Conservation (phyloP, 495 filamentous ascomycete genomes). For the Hapsidospora chrysogenum region DNA sequence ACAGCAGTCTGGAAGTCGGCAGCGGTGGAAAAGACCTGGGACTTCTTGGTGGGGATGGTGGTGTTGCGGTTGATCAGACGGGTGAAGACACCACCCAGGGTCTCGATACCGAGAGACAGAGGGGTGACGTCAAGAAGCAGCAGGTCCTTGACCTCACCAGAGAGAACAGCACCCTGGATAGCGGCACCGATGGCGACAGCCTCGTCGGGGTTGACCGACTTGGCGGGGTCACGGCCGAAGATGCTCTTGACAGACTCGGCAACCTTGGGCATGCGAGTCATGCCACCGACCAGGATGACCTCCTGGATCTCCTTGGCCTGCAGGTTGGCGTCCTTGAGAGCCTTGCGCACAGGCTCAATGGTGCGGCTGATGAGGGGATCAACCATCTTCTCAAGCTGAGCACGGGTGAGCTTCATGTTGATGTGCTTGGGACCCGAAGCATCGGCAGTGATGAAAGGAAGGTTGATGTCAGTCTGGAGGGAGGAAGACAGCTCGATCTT, state of each 20-base stretch:
- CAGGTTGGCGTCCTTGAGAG: slow-evolving; percentile 89
- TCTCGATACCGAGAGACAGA: slow-evolving; percentile 98
- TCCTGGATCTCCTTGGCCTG: slow-evolving; percentile 95
- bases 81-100: slow-evolving; percentile 97
- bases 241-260: slow-evolving; percentile 92
- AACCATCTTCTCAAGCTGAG: slow-evolving; percentile 85
- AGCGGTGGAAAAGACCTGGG: slow-evolving; percentile 94
- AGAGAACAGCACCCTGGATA: slow-evolving; percentile 91
- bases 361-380: slow-evolving; percentile 80
- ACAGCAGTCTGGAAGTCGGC: slow-evolving; percentile 99
- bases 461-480: slow-evolving; percentile 94
- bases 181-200: slow-evolving; percentile 97
- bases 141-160: slow-evolving; percentile 93
- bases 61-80: slow-evolving; percentile 99
- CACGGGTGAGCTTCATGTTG: slow-evolving; percentile 81
- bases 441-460: slow-evolving; percentile 97
- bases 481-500: slow-evolving; percentile 98
- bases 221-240: slow-evolving; percentile 95
- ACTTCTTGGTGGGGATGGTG: slow-evolving; percentile 99
- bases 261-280: slow-evolving; percentile 99
- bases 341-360: slow-evolving; percentile 89
- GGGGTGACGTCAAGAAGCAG: slow-evolving; percentile 95
- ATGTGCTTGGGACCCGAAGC: slow-evolving; percentile 93
- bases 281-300: slow-evolving; percentile 96
- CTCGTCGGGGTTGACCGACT: slow-evolving; percentile 98